Base-by-base conservation (phyloP, 495 filamentous ascomycete species). In the Parmelia sp. region DNA sequence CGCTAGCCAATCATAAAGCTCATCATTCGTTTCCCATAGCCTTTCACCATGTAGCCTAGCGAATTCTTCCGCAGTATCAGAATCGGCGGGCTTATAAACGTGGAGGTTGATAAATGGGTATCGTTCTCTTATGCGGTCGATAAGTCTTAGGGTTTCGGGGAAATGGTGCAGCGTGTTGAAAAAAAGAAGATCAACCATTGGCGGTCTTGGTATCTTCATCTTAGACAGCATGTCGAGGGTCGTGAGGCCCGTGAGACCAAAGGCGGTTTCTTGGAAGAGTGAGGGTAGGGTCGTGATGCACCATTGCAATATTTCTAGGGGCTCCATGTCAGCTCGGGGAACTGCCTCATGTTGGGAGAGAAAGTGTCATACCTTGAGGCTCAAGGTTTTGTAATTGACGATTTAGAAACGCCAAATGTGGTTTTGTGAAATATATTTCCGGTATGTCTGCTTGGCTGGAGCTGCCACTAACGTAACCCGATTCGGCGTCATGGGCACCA, bases 141-240 rank as follows among this genome's bases (percentile, higher is more conserved):
- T 86, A 7, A 98, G 84, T 58, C 84, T 81, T 37, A 90, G 82
- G 21, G 95, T 98, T 77, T 98, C 93, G 58, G 85, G 72, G 76
- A 98, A 98, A 79, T 98, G 94, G 78, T 97, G 88, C 14, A 96
- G 84, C 31, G 94, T 98, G 78, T 98, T 92, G 68, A 97, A 87
- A 83, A 97, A 98, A 77, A 98, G 90, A 58, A 95, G 84, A 71
- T 97, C 91, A 66, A 96, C 85, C 57, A 84, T 80, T 49, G 80
- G 77, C 15, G 87, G 82, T 11, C 83, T 82, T 60, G 89, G 86
- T 35, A 84, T 77, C 65, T 90, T 83, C 69, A 97, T 79, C 73
- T 91, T 90, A 65, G 92, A 92, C 31, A 97, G 84, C 86, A 98
- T 96, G 74, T 98, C 94, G 69, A 97, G 76, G 63, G 92, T 97